Evolutionary conservation across 805 yeast species (phyloP), one percentile per base, ranked within the genome.

Genomic region (Lachancea sp.): DNA sequence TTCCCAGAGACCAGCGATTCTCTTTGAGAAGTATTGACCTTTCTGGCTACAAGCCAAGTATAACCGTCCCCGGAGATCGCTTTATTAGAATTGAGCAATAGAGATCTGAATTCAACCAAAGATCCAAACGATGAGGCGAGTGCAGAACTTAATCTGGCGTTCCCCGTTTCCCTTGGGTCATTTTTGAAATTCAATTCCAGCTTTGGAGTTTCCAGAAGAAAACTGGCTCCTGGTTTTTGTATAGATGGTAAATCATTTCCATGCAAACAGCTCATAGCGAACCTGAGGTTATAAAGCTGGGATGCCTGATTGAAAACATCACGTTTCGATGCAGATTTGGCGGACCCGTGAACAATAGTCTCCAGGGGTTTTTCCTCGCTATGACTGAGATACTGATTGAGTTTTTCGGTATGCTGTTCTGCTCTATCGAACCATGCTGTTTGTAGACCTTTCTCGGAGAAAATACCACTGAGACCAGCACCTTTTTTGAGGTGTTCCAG

Each of bases 1-100:
- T 50, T 49, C 10, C 39, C 42, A 9, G 51, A 40, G 8, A 46
- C 29, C 37, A 46, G 45, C 22, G 50, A 36, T 22, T 41, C 52
- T 27, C 39, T 46, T n/a, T 52, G 51, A 16, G 41, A 40, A 2
- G 38, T 36, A 16, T 42, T 33, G 29, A 49, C 50, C 45, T 62
- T 59, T 49, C 71, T 66, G 9, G 91, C 95, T 18, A 89, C 82
- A 16, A 93, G 69, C 93, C 97, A 93, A 10, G 90, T 85, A 65
- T 75, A 81, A 2, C 99, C 99, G 63, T 87, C 91, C 41, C 98
- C 97, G 49, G 82, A 79, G 49, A 88, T 77, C 3, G 83, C 75
- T 41, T 71, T 66, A 10, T 91, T 87, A 1, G 93, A 79, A 47
- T 78, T 75, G 47, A 85, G 59, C 36, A 93, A 64, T 38, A 86